A percentile compares a stretch with the other conserved stretches of the same genome.
Evolutionary conservation across 352 stramenopile genomes (phyloP).

Genomic region (Pythium dissotocum): DNA sequence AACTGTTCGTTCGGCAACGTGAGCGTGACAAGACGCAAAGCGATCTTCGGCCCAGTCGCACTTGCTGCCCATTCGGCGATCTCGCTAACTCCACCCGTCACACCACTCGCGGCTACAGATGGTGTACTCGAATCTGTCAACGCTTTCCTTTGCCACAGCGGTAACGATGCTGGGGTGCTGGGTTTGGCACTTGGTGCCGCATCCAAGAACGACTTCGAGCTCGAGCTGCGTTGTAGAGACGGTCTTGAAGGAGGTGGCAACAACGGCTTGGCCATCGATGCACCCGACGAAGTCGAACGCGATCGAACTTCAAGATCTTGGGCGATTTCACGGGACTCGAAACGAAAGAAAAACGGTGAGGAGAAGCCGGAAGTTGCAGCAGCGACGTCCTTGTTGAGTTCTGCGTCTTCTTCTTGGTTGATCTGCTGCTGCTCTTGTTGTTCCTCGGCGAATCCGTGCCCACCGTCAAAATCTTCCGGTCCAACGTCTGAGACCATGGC

Average conservation of each 20-base stretch:
- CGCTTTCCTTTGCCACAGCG: slow-evolving; percentile 5
- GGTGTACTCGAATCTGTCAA: background rate
- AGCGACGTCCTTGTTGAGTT: slow-evolving; percentile 85
- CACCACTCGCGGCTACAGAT: too few species aligned
- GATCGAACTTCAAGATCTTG: slow-evolving; percentile 11
- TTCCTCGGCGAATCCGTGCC: background rate
- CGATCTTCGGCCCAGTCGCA: slow-evolving; percentile 39
- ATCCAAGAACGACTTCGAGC: slow-evolving; percentile 54
- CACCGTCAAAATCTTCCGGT: background rate
- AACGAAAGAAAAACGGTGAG: slow-evolving; percentile 83
- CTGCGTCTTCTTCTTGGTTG: slow-evolving; percentile 66
- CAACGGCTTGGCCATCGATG: slow-evolving; percentile 3
- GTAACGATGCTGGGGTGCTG: background rate
- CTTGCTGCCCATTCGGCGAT: slow-evolving; percentile 65
- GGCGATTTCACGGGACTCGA: slow-evolving; percentile 70
- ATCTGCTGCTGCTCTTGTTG: slow-evolving; percentile 25
- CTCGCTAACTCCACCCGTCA: slow-evolving; percentile 33
- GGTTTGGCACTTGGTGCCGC: slow-evolving; percentile 11
- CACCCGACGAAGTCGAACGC: slow-evolving; percentile 21
- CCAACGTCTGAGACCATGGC: background rate
- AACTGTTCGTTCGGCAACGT: slow-evolving; percentile 77
- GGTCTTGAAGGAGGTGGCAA: slow-evolving; percentile 2
- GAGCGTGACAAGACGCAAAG: slow-evolving; percentile 73
- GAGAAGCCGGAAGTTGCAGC: slow-evolving; percentile 83
- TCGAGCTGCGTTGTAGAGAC: slow-evolving; percentile 41